phyloP scores from a whole-genome alignment of 441 rosid genomes.

The Gossypium schwendimanii region DNA sequence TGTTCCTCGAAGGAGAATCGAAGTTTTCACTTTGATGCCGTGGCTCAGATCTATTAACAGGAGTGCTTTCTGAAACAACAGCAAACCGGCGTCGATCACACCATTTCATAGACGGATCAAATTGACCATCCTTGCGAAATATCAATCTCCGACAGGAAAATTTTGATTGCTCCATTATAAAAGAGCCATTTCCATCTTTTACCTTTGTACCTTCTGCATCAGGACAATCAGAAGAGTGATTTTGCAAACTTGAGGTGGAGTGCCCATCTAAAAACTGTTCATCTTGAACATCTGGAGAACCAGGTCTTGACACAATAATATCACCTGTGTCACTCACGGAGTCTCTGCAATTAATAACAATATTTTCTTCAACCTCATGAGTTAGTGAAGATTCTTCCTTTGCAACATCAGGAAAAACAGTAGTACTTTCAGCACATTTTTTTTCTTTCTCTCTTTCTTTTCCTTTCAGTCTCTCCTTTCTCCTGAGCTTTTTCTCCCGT shows the following conservation, averaged over 20 bases:
- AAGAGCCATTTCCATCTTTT: constrained; percentile 46
- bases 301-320: constrained; percentile 37
- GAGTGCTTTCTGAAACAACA: constrained; percentile 43
- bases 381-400: constrained; percentile 42
- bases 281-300: constrained; percentile 11
- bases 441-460: constrained; percentile 67
- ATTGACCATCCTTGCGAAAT: constrained; percentile 45
- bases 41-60: constrained; percentile 44
- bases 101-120: constrained; percentile 52
- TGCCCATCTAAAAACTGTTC: constrained; percentile 5
- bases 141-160: constrained; percentile 49
- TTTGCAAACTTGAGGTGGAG: constrained; percentile 9
- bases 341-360: constrained; percentile 34
- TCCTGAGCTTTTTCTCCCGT: constrained; percentile 74
- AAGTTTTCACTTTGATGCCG: constrained; percentile 48
- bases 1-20: constrained; percentile 49
- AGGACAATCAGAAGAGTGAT: constrained; percentile 37
- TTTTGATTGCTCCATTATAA: constrained; percentile 42
- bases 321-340: constrained; percentile 40
- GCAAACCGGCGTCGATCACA: constrained; percentile 48
- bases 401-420: constrained; percentile 25
- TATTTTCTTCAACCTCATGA: constrained; percentile 42
- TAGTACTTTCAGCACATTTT: constrained; percentile 29
- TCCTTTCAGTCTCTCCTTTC: constrained; percentile 78
- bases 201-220: constrained; percentile 44